Base-by-base conservation (phyloP, 129 eudicot species). In the Pittosporum tobira region DNA sequence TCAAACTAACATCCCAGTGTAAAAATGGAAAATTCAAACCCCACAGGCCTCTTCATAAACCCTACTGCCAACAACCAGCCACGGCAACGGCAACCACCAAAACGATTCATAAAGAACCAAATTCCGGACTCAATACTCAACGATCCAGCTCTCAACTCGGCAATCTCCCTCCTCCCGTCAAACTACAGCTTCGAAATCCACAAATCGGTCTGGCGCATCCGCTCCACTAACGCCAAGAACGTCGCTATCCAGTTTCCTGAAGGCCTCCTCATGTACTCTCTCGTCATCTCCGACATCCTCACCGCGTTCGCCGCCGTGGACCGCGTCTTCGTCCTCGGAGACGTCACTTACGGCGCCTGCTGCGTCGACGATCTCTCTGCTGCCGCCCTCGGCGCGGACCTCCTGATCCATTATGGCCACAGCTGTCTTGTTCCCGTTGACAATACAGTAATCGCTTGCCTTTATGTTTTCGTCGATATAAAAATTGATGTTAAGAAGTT, bases 281-380 rank as follows among this genome's bases (percentile, higher is more conserved):
- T 83, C 34, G 46, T 63, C 53, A 88, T 90, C 76, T 80, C 95
- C 63, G 97, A 90, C 68, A 83, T 90, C 62, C 81, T 90, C 73
- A 68, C 81, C 63, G 49, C 97, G 42, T 90, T 85, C 74, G 77
- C 97, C 45, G 63, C 44, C 70, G 87, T 71, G 29, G 75, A 71
- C 3, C 77, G 73, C 4, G 73, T 82, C 55, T 78, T 85, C 61
- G 55, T 90, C 36, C 83, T 90, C 49, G 95, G 89, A 25, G 97
- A 90, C 80, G 97, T 85, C 66, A 85, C 97, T 14, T 90, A 82
- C 70, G 97, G 97, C 51, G 97, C 97, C 3, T 90, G 97, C 60
- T 90, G 97, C 52, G 82, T 90, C 4, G 95, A 90, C 63, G 97
- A 90, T 70, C 84, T 85, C 48, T 68, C 97, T 23, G 95, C 97